Conservation (phyloP, 2,329 filamentous ascomycete species). For the Zymoseptoria tritici region DNA sequence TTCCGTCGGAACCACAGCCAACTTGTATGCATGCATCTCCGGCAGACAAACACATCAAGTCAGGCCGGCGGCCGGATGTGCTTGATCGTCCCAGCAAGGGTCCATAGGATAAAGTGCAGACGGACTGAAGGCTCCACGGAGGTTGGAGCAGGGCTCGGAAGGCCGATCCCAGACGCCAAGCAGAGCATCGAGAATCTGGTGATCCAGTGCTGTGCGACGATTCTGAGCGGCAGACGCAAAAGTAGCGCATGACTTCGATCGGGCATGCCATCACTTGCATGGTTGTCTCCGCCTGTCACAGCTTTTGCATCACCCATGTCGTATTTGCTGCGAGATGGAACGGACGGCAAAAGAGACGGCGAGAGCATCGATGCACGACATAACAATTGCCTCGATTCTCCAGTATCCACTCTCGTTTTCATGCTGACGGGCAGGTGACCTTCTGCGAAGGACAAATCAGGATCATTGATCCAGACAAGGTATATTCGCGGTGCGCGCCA, state of each 20-base stretch:
- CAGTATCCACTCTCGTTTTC: background rate
- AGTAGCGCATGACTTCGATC: slow-evolving; percentile 14
- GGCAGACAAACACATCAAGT: background rate
- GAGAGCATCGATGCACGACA: background rate
- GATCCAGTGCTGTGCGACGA: slow-evolving; percentile 2
- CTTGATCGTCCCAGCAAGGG: background rate
- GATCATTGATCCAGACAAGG: background rate
- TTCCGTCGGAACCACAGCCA: background rate
- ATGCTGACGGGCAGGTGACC: background rate
- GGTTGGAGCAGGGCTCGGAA: slow-evolving; percentile 10
- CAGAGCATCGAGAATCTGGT: slow-evolving; percentile 11
- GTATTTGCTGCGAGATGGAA: background rate
- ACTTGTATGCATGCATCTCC: background rate
- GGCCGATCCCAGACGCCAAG: slow-evolving; percentile 11
- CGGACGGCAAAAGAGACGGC: background rate
- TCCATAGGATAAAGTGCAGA: background rate
- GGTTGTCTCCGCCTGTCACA: slow-evolving; percentile 4
- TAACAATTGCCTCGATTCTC: background rate
- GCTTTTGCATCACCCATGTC: slow-evolving; percentile 1
- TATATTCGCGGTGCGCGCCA: background rate
- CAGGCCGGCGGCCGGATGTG: too few species aligned
- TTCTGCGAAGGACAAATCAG: background rate
- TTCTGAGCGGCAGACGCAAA: background rate
- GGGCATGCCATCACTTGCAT: slow-evolving; percentile 1
- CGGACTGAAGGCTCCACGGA: slow-evolving; percentile 11